Evolutionary conservation across 768 basidiomycete genomes (phyloP).

Genomic region (Amylocystis lapponica): DNA sequence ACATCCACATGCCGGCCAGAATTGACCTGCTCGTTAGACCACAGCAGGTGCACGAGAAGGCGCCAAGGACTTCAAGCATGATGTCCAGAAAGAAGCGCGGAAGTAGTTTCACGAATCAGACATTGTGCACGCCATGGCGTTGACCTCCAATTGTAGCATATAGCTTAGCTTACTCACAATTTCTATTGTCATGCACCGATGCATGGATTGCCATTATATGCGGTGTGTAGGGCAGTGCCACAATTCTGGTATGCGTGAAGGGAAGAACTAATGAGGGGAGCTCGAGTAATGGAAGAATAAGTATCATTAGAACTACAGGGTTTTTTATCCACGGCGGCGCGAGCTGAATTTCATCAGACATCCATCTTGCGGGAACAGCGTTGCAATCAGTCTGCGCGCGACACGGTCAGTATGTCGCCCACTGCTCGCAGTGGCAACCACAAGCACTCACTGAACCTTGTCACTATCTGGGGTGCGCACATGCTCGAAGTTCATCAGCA

Average conservation of each 20-base stretch:
- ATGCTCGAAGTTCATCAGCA: constrained; percentile 84
- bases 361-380: constrained; percentile 93
- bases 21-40: constrained; percentile 8
- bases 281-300: neutral
- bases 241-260: neutral
- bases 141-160: neutral
- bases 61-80: constrained; percentile 21
- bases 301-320: neutral
- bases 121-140: neutral
- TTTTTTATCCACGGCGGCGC: constrained; percentile 26
- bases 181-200: neutral
- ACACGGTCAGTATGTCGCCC: neutral
- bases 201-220: neutral
- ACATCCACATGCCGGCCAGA: neutral
- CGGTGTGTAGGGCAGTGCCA: neutral
- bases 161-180: neutral
- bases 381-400: constrained; percentile 77
- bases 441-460: constrained; percentile 68
- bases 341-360: constrained; percentile 76
- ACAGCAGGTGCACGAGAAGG: constrained; percentile 20
- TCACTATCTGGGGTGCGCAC: constrained; percentile 72
- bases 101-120: too few species aligned
- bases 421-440: too few species aligned
- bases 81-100: constrained; percentile 21
- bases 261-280: neutral